Base-by-base conservation (phyloP, 2,329 filamentous ascomycete genomes). In the Pseudodiploospora longispora region DNA sequence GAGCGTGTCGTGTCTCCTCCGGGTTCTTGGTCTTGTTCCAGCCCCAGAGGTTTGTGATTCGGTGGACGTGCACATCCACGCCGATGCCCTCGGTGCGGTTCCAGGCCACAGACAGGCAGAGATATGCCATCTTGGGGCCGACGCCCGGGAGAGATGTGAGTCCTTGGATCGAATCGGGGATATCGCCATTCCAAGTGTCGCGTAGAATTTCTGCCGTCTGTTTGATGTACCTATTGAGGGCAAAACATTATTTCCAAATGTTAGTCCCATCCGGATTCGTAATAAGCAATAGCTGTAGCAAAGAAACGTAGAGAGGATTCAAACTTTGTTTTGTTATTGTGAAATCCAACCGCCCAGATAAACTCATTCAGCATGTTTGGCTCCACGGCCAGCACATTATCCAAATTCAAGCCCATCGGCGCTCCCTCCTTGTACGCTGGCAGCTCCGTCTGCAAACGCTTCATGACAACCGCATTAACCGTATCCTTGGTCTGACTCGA, bases 401-500 rank as follows among this genome's bases (percentile, higher is more conserved):
- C 76, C 41, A 96, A 70, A 43, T 79, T 91, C 47, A 96, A 71
- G 0, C 77, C 77, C 0, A 58, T 47, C 4, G 70, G 61, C 1
- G 68, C 70, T 0, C 69, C 73, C 1, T 66, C 59, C 38, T 55
- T 47, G 53, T 68, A 57, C 1, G 74, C 72, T 64, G 72, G 76
- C 52, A 95, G 78, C 55, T 87, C 81, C 4, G 79, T 80, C 65
- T 94, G 85, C 48, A 96, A 71, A 27, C 80, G 77, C 56, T 74
- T 75, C 82, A 96, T 95, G 6, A 85, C 88, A 10, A 80, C 84
- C 0, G 88, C 85, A 27, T 86, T 95, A 45, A 91, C 86, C 1
- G 88, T 93, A 64, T 96, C 90, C 61, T 95, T 95, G 7, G 90
- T 96, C 69, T 96, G 90, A 40, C 83, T 88, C 32, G 85, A 91